Base-by-base conservation (phyloP, 1,284 basidiomycete genomes). In the Exobasidium cylindrosporum region DNA sequence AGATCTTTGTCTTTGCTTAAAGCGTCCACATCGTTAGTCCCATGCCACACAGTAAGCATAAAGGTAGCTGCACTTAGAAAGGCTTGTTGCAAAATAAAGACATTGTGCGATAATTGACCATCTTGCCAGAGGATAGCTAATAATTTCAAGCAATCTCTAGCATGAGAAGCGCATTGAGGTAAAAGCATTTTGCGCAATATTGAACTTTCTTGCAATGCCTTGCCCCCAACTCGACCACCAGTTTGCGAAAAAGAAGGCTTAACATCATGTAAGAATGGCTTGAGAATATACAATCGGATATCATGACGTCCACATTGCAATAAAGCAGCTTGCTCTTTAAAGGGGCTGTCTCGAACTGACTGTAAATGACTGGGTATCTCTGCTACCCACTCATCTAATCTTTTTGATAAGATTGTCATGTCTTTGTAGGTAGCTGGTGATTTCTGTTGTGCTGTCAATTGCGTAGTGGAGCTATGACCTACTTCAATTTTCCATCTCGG, bases 1-100 rank as follows among this genome's bases (percentile, higher is more conserved):
- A 76, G 60, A 32, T 69, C 63, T 30, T 67, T 67, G 55, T 76
- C 73, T 32, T 67, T 63, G 44, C 69, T 58, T 14, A 32, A 31
- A 49, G 59, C 57, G 11, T 66, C 68, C 10, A 50, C 54, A 21
- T 67, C 62, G 57, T 60, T 65, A n/a, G 64, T 64, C 28, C 65
- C 65, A 60, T 76, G 72, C 73, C 73, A 76, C 1, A 76, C 68
- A 4, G 73, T 76, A 59, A 76, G 70, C 66, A 76, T 69, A 63
- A 76, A 76, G 1, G 73, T 76, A 4, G 70, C 67, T 17, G 72
- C 67, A 54, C 64, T 66, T 68, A 74, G 68, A 52, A 73, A 74
- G 3, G 67, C 71, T 47, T 75, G 73, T 46, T 70, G 67, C 35
- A 75, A 70, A 60, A 75, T 63, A 49, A 74, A 73, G 17, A 70